Conservation (phyloP, 441 rosid species). For the Adansonia rubrostipa region DNA sequence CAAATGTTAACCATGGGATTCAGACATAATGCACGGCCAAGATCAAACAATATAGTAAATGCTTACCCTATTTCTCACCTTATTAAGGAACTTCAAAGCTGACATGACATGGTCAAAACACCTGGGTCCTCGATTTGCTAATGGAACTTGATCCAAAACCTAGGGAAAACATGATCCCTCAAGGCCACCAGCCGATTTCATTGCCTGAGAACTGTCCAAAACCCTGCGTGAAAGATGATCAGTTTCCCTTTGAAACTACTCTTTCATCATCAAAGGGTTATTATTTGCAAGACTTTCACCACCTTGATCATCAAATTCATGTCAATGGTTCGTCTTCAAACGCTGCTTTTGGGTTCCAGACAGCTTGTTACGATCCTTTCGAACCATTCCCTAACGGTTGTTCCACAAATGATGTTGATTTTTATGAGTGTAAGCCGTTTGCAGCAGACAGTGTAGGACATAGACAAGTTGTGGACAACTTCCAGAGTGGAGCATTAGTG, state of each 20-base stretch:
- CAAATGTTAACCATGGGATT: conserved; percentile 39
- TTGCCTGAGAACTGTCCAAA: conserved; percentile 39
- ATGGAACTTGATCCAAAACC: conserved; percentile 37
- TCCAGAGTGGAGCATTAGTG: conserved; percentile 38
- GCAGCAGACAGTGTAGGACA: conserved; percentile 29
- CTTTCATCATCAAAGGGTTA: conserved; percentile 33
- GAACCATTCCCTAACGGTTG: conserved; percentile 45
- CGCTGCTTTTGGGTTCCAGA: conserved; percentile 42
- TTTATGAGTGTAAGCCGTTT: conserved; percentile 67
- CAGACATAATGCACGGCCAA: conserved; percentile 34
- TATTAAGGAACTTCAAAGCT: conserved; percentile 31
- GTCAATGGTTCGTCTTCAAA: conserved; percentile 48
- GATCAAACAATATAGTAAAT: conserved; percentile 29
- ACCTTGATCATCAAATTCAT: conserved; percentile 42
- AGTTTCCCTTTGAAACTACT: conserved; percentile 41
- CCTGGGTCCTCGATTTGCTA: neutral
- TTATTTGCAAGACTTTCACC: conserved; percentile 54
- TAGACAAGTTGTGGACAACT: conserved; percentile 53
- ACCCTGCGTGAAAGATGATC: conserved; percentile 39
- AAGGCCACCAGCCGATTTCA: conserved; percentile 39
- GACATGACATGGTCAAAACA: conserved; percentile 13
- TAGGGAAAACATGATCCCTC: conserved; percentile 31
- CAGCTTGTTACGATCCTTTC: conserved; percentile 47
- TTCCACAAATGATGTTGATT: conserved; percentile 46
- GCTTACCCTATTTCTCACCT: conserved; percentile 17